phyloP scores from a whole-genome alignment of 352 stramenopile species.

The Phytophthora fragariae region DNA sequence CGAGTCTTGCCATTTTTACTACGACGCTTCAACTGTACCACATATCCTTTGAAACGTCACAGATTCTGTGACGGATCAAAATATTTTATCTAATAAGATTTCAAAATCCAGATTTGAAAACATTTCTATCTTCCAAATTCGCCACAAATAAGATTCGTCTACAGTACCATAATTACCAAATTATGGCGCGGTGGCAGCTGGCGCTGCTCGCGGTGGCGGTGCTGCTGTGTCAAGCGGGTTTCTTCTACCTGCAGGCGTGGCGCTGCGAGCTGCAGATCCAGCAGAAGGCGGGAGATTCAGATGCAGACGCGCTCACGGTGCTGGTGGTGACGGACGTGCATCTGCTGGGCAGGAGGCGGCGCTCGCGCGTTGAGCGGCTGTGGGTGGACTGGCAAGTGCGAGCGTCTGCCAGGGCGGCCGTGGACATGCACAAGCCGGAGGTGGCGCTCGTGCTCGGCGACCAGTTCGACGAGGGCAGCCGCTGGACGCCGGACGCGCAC shows the following conservation, averaged over 20 bases:
- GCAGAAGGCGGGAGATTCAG: background rate
- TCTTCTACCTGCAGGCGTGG: slow-evolving; percentile 73
- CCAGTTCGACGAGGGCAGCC: slow-evolving; percentile 76
- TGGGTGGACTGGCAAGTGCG: slow-evolving; percentile 83
- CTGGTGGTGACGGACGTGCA: slow-evolving; percentile 81
- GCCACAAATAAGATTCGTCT: slow-evolving; percentile 1
- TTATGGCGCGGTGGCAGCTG: slow-evolving; percentile 35
- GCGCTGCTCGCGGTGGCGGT: slow-evolving; percentile 31
- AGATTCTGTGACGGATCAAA: background rate
- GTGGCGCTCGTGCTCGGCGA: slow-evolving; percentile 75
- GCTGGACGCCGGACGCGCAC: slow-evolving; percentile 53
- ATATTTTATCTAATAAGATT: too few relatives aligned
- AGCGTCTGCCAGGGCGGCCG: slow-evolving; percentile 46
- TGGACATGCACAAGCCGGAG: slow-evolving; percentile 61
- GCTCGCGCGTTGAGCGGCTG: slow-evolving; percentile 57
- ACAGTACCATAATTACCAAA: slow-evolving; percentile 4
- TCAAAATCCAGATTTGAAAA: too few relatives aligned
- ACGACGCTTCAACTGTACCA: slow-evolving; percentile 19
- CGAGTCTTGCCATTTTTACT: slow-evolving; percentile 10
- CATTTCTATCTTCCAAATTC: background rate
- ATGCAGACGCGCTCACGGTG: slow-evolving; percentile 37
- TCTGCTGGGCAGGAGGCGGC: slow-evolving; percentile 72
- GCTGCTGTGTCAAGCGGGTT: slow-evolving; percentile 53
- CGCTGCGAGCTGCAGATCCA: slow-evolving; percentile 38
- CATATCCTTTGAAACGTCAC: background rate